phyloP scores from a whole-genome alignment of 768 basidiomycete genomes.

The Trametes coccinea region DNA sequence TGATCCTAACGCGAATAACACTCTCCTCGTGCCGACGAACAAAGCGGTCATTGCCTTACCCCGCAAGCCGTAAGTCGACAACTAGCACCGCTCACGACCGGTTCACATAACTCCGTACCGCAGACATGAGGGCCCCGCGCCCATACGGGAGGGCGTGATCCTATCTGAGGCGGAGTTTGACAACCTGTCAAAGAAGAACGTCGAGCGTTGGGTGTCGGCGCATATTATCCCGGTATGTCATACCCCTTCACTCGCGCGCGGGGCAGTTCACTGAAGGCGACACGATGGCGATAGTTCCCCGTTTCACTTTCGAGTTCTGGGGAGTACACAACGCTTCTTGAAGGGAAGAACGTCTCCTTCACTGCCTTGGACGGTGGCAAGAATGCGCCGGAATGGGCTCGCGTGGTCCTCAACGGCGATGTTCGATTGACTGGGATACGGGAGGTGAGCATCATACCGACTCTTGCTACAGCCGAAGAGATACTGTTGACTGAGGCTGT shows the following conservation, averaged over 20 bases:
- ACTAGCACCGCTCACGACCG: background rate
- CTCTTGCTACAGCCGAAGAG: background rate
- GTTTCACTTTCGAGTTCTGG: conserved; percentile 44
- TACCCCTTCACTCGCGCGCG: background rate
- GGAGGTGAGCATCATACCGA: conserved; percentile 46
- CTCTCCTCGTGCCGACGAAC: conserved; percentile 83
- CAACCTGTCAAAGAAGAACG: conserved; percentile 57
- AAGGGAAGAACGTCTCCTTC: conserved; percentile 60
- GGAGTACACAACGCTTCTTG: conserved; percentile 59
- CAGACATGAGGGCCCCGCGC: conserved; percentile 61
- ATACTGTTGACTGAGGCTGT: background rate
- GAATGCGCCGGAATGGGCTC: conserved; percentile 54
- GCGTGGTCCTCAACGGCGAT: conserved; percentile 55
- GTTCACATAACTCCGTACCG: background rate
- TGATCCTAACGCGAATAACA: conserved; percentile 38
- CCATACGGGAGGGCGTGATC: conserved; percentile 45
- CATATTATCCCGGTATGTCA: conserved; percentile 78
- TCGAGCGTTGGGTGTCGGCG: conserved; percentile 77
- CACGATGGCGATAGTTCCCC: conserved; percentile 43
- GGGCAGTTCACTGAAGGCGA: background rate
- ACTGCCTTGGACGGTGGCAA: conserved; percentile 37
- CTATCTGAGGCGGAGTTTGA: conserved; percentile 72
- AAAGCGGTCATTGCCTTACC: conserved; percentile 82
- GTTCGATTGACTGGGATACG: conserved; percentile 58
- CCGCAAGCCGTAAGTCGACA: conserved; percentile 71